Base-by-base conservation (phyloP, 495 filamentous ascomycete species). In the Penicillium canariense region DNA sequence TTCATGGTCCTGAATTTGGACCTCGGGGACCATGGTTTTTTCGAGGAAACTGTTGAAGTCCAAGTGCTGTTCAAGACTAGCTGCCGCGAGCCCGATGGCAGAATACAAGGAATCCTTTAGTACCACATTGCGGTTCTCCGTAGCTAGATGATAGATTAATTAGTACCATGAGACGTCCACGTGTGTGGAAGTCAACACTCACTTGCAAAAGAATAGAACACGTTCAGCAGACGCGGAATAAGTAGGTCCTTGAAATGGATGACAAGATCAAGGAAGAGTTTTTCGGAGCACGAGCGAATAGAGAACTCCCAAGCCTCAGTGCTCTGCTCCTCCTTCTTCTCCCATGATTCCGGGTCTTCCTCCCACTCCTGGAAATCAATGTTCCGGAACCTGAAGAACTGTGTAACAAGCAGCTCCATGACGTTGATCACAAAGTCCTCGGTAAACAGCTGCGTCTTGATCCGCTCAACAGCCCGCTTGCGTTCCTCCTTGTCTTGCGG, bases 21-120 rank as follows among this genome's bases (percentile, higher is more conserved):
- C 84, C 66, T 98, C 94, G 3, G 83, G 77, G 4, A 88, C 83
- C 32, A 97, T 73, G 1, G 87, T 91, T 1, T 79, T 77, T 28
- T 81, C 80, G 17, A 98, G 70, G 63, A 97, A 90, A 3, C 70
- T 62, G 61, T 92, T 87, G 73, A 97, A 96, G 66, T 97, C 87
- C 47, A 97, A 77, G 18, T 77, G 71, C 38, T 84, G 75, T 30
- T 78, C 77, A 22, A 96, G 68, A n/a, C 88, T 80, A 5, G 89
- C 78, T 0, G 92, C 88, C 0, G 94, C 85, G 32, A 96, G 77
- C 6, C 94, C 94, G 61, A 98, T 84, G 9, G 94, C 91, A 36
- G 88, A 91, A 60, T 98, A 98, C 3, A 96, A 82, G 0, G 94
- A 91, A 63, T 98, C 94, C 67, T 96, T 96, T 55, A 88, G 80